Base-by-base conservation (phyloP, 495 filamentous ascomycete species). In the Penicillium coffeae region DNA sequence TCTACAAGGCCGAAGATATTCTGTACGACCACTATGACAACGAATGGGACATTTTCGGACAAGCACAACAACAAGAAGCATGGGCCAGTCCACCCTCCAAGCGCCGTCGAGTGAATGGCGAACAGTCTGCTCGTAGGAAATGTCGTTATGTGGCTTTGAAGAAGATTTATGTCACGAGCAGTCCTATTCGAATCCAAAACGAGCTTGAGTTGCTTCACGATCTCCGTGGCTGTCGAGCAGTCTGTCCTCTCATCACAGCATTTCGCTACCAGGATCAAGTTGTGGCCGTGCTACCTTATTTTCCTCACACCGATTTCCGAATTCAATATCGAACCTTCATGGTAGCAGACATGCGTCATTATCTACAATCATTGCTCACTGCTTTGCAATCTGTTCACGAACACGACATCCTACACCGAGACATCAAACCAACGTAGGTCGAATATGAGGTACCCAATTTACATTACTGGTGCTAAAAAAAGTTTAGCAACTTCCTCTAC, bases 1-100 rank as follows among this genome's bases (percentile, higher is more conserved):
- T 99, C 0, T 99, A 97, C 71, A 97, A 97, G 65, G 93, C 93
- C 27, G 93, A 99, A 68, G 94, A 99, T 63, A 71, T 96, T n/a
- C 75, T 81, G 20, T 96, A 96, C 60, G 79, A 95, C 42, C 64
- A 77, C 37, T 94, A 89, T 68, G 68, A 85, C 34, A 96, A 96
- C 65, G 77, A 83, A 40, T 97, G 93, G 93, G 90, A 96, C 57
- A 55, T 86, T 18, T 70, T 70, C 34, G 51, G 59, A 14, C 80
- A 84, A 52, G 66, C 81, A 48, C 81, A 80, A 47, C 76, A 85
- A 45, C 76, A 85, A 46, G 80, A 79, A 35, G 59, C 69, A 20
- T 89, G 78, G 82, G 65, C 68, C 45, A 78, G 81, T 27, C 83
- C 84, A 14, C 80, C 81, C 2, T 56, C 79, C 4, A 82, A 82